phyloP scores from a whole-genome alignment of 164 flowering plant genomes.

The Taxillus chinensis region DNA sequence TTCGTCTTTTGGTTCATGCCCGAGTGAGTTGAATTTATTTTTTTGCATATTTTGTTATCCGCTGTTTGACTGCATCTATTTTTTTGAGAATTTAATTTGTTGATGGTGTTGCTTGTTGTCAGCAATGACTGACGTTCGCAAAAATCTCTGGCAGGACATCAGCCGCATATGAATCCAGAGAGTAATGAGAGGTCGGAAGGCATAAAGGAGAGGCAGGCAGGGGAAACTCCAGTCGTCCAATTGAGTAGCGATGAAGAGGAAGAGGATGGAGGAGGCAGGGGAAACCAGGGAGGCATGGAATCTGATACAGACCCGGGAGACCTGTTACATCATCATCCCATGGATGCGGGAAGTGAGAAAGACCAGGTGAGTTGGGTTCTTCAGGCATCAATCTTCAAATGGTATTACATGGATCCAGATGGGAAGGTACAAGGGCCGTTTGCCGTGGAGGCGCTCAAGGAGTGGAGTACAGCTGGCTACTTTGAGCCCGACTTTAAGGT shows the following conservation, averaged over 20 bases:
- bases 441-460: constrained; percentile 15
- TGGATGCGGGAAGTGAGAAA: too few species aligned
- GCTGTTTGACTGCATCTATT: too few species aligned
- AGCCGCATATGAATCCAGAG: not conserved
- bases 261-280: not conserved
- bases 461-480: constrained; percentile 25
- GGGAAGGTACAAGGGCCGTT: constrained; percentile 33
- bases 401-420: constrained; percentile 34
- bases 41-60: too few species aligned
- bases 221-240: constrained; percentile 13
- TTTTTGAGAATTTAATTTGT: not conserved
- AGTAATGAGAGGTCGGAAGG: not conserved
- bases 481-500: constrained; percentile 30
- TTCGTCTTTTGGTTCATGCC: too few species aligned
- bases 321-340: too few species aligned
- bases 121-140: not conserved
- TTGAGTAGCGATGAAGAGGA: constrained; percentile 28
- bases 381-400: not conserved
- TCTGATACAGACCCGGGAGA: not conserved
- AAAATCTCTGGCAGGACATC: constrained; percentile 1
- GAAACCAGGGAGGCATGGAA: not conserved
- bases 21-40: too few species aligned
- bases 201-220: not conserved
- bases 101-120: not conserved
- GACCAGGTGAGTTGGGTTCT: too few species aligned